Evolutionary conservation across 495 filamentous ascomycete species (phyloP).

Genomic region (Penicillium taxi): DNA sequence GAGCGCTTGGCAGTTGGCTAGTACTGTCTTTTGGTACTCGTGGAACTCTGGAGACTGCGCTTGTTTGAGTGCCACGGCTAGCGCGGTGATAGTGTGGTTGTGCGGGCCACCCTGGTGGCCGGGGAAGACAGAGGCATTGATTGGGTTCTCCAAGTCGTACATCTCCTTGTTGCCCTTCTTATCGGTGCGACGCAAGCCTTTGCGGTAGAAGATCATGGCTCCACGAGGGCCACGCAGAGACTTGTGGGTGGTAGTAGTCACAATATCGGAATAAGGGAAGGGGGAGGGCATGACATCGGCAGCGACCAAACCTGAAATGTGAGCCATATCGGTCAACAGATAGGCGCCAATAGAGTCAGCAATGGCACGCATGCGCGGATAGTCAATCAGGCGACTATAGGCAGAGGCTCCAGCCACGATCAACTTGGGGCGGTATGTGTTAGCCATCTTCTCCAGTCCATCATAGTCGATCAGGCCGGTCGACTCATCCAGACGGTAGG

Average conservation of each 20-base stretch:
- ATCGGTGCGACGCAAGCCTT: conserved; percentile 76
- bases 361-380: conserved; percentile 77
- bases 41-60: conserved; percentile 84
- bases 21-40: conserved; percentile 78
- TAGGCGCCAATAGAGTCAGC: conserved; percentile 88
- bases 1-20: conserved; percentile 82
- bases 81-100: conserved; percentile 96
- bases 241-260: conserved; percentile 98
- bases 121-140: conserved; percentile 97
- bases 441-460: conserved; percentile 74
- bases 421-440: conserved; percentile 86
- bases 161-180: conserved; percentile 78
- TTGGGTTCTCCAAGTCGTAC: conserved; percentile 89
- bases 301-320: conserved; percentile 90
- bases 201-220: conserved; percentile 97
- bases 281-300: conserved; percentile 83
- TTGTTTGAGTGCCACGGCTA: conserved; percentile 89
- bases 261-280: conserved; percentile 85
- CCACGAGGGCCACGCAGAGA: conserved; percentile 89
- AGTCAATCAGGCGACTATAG: conserved; percentile 92
- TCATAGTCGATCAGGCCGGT: conserved; percentile 94
- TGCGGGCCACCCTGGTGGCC: conserved; percentile 97
- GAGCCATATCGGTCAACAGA: conserved; percentile 93
- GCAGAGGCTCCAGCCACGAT: conserved; percentile 92
- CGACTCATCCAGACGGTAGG: conserved; percentile 81